Conservation (phyloP, 2,329 filamentous ascomycete genomes). For the Aaosphaeria arxii region DNA sequence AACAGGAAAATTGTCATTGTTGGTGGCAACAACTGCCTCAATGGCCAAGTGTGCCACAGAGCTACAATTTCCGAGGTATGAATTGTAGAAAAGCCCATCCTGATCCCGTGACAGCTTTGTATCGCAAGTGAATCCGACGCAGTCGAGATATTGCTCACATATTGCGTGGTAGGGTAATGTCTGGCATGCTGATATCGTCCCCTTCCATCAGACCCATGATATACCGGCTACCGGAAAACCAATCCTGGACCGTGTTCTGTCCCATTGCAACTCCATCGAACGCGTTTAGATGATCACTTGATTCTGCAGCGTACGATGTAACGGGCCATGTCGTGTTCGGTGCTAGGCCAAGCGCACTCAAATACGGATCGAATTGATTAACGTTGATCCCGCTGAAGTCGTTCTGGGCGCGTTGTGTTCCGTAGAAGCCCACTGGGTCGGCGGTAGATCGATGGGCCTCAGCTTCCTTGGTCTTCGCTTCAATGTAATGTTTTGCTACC, state of each 20-base stretch:
- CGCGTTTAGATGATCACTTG: background rate
- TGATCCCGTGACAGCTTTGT: too few relatives aligned
- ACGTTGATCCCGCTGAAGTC: constrained; percentile 1
- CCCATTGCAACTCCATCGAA: constrained; percentile 8
- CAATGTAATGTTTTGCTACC: constrained; percentile 60
- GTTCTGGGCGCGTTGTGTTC: background rate
- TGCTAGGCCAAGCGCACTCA: constrained; percentile 62
- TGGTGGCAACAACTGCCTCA: too few relatives aligned
- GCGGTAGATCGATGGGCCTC: background rate
- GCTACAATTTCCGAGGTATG: too few relatives aligned
- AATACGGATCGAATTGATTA: constrained; percentile 59
- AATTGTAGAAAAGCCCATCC: too few relatives aligned
- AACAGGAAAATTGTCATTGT: too few relatives aligned
- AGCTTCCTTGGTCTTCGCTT: constrained; percentile 53
- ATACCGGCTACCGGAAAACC: constrained; percentile 65
- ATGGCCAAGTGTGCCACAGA: too few relatives aligned
- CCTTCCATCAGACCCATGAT: constrained; percentile 62
- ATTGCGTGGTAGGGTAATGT: constrained; percentile 8
- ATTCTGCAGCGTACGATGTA: background rate
- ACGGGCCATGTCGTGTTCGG: constrained; percentile 35
- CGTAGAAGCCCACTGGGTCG: background rate
- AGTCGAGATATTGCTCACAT: too few relatives aligned
- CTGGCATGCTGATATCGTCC: constrained; percentile 48
- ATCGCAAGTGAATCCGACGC: too few relatives aligned
- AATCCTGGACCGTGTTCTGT: constrained; percentile 56